Conservation (phyloP, 352 stramenopile genomes). For the Globisporangium emineosum region DNA sequence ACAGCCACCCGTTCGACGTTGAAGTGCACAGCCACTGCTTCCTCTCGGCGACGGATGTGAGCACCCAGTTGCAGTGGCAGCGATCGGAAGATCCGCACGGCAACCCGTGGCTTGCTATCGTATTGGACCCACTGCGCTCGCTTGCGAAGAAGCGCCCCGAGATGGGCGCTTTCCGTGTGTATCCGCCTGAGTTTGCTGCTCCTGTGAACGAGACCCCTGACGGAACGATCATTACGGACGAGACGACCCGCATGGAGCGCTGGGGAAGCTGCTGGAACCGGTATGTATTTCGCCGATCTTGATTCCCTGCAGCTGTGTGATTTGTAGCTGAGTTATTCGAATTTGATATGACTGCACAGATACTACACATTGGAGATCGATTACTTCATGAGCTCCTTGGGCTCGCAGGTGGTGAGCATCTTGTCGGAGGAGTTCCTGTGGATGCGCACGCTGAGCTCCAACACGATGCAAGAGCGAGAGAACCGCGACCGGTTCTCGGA, state of each 20-base stretch:
- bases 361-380: slow-evolving; percentile 96
- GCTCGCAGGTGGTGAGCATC: slow-evolving; percentile 89
- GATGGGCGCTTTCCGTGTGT: slow-evolving; percentile 97
- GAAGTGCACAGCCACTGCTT: slow-evolving; percentile 97
- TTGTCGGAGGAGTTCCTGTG: slow-evolving; percentile 94
- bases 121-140: slow-evolving; percentile 96
- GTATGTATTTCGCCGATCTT: slow-evolving; percentile 22
- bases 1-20: slow-evolving; percentile 99
- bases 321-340: neutral
- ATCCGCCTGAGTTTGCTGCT: slow-evolving; percentile 94
- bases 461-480: slow-evolving; percentile 87
- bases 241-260: slow-evolving; percentile 91
- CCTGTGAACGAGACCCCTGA: slow-evolving; percentile 94
- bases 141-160: slow-evolving; percentile 92
- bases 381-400: slow-evolving; percentile 96
- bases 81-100: slow-evolving; percentile 93
- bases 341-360: slow-evolving; percentile 14
- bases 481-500: slow-evolving; percentile 89
- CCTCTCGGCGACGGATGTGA: slow-evolving; percentile 96
- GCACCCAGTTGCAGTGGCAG: slow-evolving; percentile 98
- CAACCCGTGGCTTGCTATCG: slow-evolving; percentile 97
- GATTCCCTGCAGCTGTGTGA: neutral
- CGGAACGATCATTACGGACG: slow-evolving; percentile 91
- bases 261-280: slow-evolving; percentile 96
- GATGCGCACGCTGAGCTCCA: slow-evolving; percentile 89